Evolutionary conservation across 192 early-diverging fungal genomes (phyloP).

Genomic region (Coemansia sp.): DNA sequence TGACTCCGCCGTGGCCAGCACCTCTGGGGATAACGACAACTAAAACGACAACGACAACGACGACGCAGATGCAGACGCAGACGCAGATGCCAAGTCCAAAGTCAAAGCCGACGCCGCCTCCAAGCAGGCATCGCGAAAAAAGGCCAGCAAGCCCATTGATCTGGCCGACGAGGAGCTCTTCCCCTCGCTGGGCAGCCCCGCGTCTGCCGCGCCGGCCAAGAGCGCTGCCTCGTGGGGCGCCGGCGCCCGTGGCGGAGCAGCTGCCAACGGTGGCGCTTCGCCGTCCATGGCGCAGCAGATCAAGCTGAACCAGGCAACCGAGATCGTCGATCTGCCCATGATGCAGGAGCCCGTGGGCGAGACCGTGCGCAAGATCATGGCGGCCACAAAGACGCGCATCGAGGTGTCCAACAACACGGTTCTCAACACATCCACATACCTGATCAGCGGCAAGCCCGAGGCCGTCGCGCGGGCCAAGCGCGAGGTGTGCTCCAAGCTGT

Average conservation of each 20-base stretch:
- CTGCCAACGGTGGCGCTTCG: constrained; percentile 14
- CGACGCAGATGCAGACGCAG: not conserved
- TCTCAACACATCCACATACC: constrained; percentile 71
- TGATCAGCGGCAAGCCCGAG: constrained; percentile 80
- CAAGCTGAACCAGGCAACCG: constrained; percentile 54
- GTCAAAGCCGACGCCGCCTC: no score
- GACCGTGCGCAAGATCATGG: constrained; percentile 60
- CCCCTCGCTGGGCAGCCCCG: constrained; percentile 65
- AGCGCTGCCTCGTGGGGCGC: constrained; percentile 41
- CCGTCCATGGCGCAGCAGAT: constrained; percentile 36
- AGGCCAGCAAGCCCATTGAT: constrained; percentile 20
- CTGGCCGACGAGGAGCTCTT: constrained; percentile 60
- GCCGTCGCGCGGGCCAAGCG: constrained; percentile 75
- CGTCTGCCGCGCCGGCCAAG: constrained; percentile 31
- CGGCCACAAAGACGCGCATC: constrained; percentile 71
- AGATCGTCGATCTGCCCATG: constrained; percentile 54
- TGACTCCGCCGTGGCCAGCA: constrained; percentile 40
- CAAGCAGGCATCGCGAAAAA: not conserved
- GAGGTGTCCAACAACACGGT: constrained; percentile 76
- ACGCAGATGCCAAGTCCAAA: not conserved
- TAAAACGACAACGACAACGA: constrained; percentile 14
- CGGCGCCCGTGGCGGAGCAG: constrained; percentile 35
- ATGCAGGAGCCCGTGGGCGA: constrained; percentile 52
- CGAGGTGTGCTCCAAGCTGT: constrained; percentile 69
- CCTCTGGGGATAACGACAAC: not conserved